Percentiles rank a stretch among this genome's conserved stretches.
These are phyloP conservation scores for Trichoderma gracile DNA, from an alignment of 2,329 filamentous ascomycete species.

Conservation along the genomic window DNA sequence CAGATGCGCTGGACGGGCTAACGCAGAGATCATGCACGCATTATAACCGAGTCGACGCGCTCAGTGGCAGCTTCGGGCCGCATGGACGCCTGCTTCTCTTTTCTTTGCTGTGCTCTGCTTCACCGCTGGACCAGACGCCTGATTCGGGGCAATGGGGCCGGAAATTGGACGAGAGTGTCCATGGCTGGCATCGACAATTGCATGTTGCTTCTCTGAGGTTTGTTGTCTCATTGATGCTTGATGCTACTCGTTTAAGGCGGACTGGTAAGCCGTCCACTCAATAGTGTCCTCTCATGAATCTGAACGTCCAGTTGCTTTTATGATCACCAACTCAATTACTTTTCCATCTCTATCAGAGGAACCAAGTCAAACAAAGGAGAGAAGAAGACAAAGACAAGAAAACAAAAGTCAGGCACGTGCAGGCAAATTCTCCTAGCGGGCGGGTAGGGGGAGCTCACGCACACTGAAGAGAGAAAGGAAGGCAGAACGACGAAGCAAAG, in stretches of 20 bases:
- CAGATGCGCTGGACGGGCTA: conserved; percentile 24
- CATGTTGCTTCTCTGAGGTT: background rate
- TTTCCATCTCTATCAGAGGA: no score
- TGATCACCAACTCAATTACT: no score
- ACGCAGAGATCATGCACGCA: conserved; percentile 24
- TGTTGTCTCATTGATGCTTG: background rate
- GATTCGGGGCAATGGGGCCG: conserved; percentile 16
- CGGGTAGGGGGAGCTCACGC: background rate
- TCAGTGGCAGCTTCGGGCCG: conserved; percentile 3
- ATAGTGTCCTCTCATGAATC: background rate
- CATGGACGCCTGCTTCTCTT: background rate
- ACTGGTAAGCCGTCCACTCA: background rate
- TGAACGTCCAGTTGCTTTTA: background rate
- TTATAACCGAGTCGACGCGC: conserved; percentile 20
- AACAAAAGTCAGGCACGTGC: no score
- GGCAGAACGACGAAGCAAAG: background rate
- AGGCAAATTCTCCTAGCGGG: conserved; percentile 9
- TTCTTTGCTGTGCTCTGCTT: background rate
- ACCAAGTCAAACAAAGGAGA: no score
- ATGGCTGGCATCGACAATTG: background rate
- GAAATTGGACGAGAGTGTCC: background rate
- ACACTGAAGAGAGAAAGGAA: background rate
- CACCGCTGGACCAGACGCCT: conserved; percentile 23
- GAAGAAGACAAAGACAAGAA: no score
- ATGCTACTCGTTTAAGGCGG: background rate